These are phyloP conservation scores for Malania oleifera DNA, from an alignment of 164 flowering plant genomes.

Conservation along the genomic window DNA sequence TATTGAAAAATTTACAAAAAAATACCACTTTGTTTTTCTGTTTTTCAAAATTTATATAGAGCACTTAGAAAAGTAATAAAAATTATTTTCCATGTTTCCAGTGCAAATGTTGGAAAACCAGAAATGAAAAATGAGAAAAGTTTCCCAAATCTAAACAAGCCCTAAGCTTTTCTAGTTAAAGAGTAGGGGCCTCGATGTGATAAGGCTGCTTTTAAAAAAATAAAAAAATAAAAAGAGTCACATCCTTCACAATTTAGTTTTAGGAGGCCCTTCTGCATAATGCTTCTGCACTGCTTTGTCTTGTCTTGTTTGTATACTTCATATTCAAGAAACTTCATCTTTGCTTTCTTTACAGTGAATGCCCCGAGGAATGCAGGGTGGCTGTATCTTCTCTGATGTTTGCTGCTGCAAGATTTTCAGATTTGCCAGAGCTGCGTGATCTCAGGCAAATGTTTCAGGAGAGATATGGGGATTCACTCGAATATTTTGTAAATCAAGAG, in stretches of 20 bases:
- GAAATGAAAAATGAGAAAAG: no score
- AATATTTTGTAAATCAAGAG: constrained; percentile 52
- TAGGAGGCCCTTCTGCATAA: neutral
- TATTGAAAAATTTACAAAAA: no score
- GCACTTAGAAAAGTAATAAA: no score
- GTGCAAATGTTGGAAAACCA: no score
- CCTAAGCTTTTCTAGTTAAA: no score
- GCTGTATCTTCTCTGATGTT: constrained; percentile 74
- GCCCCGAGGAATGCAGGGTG: constrained; percentile 78
- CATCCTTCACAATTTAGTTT: neutral
- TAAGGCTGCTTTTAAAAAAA: no score
- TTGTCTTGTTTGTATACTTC: neutral
- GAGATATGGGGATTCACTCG: constrained; percentile 62
- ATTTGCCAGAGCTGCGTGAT: constrained; percentile 84
- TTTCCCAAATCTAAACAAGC: no score
- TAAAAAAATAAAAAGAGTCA: no score
- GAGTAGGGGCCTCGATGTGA: no score
- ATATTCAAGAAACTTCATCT: neutral
- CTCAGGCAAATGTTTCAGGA: constrained; percentile 70
- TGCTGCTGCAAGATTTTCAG: constrained; percentile 93
- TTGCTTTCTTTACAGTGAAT: constrained; percentile 50
- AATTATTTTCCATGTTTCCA: no score
- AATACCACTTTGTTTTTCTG: no score
- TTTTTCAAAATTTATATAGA: no score
- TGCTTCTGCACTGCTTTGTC: neutral